Evolutionary conservation across 495 filamentous ascomycete species (phyloP).

Genomic region (Apodospora peruviana): DNA sequence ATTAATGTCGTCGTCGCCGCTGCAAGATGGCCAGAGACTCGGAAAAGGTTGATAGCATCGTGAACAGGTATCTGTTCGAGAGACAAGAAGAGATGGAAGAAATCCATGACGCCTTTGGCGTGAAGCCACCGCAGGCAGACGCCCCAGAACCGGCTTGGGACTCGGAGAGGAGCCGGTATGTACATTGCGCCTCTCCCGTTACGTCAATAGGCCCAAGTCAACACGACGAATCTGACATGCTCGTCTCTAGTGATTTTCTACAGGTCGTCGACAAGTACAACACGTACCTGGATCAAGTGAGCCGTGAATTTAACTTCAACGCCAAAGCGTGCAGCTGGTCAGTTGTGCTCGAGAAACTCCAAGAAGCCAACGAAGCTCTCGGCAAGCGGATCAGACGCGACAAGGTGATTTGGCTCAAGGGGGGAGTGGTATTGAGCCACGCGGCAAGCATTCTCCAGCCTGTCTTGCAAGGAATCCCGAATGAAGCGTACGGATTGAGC

Average conservation of each 20-base stretch:
- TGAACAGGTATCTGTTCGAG: no score
- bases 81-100: no score
- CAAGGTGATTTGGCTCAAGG: not conserved
- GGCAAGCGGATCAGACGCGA: conserved; percentile 5
- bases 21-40: no score
- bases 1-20: no score
- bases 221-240: no score
- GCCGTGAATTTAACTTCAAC: conserved; percentile 3
- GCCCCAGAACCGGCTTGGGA: no score
- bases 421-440: conserved; percentile 1
- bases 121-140: no score
- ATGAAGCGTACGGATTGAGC: conserved; percentile 4
- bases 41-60: no score
- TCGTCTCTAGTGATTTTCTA: conserved; percentile 1
- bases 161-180: no score
- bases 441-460: conserved; percentile 5
- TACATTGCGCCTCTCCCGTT: no score
- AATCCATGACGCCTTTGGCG: no score
- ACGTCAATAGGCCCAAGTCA: no score
- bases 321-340: conserved; percentile 2
- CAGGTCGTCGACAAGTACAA: conserved; percentile 1
- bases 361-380: not conserved
- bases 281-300: conserved; percentile 4
- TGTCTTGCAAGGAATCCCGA: conserved; percentile 4
- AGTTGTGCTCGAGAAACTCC: conserved; percentile 3